These are phyloP conservation scores for Mentha longifolia DNA, from an alignment of 257 asterid genomes.

Conservation along the genomic window DNA sequence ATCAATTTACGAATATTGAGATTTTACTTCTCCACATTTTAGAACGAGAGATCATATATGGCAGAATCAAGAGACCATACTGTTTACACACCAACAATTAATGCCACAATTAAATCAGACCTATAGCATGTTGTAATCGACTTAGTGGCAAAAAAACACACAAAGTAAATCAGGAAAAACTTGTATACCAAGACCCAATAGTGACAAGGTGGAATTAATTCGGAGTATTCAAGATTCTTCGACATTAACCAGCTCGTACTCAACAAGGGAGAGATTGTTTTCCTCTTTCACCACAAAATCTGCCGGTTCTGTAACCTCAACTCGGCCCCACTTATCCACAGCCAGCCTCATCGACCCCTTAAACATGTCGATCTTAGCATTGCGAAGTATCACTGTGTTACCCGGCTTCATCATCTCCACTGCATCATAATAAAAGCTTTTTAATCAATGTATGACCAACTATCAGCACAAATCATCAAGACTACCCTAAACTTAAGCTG, in stretches of 20 bases:
- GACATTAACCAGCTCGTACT: constrained; percentile 78
- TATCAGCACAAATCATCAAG: neutral
- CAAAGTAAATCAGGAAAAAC: constrained; percentile 38
- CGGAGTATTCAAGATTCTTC: constrained; percentile 55
- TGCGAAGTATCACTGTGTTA: constrained; percentile 60
- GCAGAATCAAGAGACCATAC: constrained; percentile 19
- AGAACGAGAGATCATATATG: constrained; percentile 19
- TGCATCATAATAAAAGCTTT: constrained; percentile 38
- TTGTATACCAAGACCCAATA: constrained; percentile 55
- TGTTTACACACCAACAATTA: constrained; percentile 42
- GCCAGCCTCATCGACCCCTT: constrained; percentile 83
- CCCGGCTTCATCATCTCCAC: constrained; percentile 73
- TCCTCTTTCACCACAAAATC: constrained; percentile 72
- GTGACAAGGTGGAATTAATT: constrained; percentile 35
- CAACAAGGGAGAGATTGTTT: constrained; percentile 74
- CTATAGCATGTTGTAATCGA: constrained; percentile 36
- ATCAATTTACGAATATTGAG: neutral
- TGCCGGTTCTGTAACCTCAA: constrained; percentile 73
- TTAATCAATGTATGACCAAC: constrained; percentile 11
- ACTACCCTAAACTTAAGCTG: neutral
- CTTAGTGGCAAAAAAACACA: constrained; percentile 31
- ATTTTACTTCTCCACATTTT: constrained; percentile 38
- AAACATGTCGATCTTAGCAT: constrained; percentile 83
- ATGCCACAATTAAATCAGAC: constrained; percentile 49
- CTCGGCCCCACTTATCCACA: constrained; percentile 84